Base-by-base conservation (phyloP, 2,329 filamentous ascomycete genomes). In the Neocucurbitaria cava region DNA sequence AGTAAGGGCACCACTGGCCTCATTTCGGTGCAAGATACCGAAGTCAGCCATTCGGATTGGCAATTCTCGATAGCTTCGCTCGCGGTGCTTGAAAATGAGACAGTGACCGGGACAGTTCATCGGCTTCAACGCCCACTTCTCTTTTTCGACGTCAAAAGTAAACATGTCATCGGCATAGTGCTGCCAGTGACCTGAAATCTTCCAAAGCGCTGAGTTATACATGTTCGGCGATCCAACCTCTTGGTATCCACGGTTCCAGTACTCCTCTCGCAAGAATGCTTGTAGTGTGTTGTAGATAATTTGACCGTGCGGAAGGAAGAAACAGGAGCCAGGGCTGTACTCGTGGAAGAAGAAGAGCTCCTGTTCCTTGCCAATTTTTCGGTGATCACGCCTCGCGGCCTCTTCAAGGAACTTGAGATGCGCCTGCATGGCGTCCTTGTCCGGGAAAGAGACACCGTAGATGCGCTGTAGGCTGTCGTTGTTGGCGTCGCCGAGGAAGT, bases 71-170 rank as follows among this genome's bases (percentile, higher is more conserved):
- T 98, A 96, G 77, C 89, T 95, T 68, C 91, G 86, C 71, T 91
- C 90, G 49, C 90, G 86, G 76, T 94, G 89, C 45, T 85, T 86
- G 76, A 96, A 96, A 70, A 97, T 89, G 62, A 95, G 80, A 77
- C 91, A 96, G 78, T 98, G 94, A 24, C 92, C 92, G 3, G 95
- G 95, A 79, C 95, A 99, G 81, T 98, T 98, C 95, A 98, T 98
- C 24, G 94, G 94, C 81, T 98, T 98, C 46, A 98, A 80, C 15
- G 88, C 92, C 81, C 89, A 92, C 62, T 87, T 83, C 60, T 90
- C 89, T 82, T 96, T 96, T 76, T 97, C 93, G 28, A 89, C 82
- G 41, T 87, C 81, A 65, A 96, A 87, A n/a, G 87, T 88, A 77
- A 92, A 92, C 94, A 98, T 98, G 79, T 97, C 93, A 61, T 98